These are phyloP conservation scores for Umbelopsis sp. DNA, from an alignment of 371 early-diverging fungal species.

Conservation along the genomic window DNA sequence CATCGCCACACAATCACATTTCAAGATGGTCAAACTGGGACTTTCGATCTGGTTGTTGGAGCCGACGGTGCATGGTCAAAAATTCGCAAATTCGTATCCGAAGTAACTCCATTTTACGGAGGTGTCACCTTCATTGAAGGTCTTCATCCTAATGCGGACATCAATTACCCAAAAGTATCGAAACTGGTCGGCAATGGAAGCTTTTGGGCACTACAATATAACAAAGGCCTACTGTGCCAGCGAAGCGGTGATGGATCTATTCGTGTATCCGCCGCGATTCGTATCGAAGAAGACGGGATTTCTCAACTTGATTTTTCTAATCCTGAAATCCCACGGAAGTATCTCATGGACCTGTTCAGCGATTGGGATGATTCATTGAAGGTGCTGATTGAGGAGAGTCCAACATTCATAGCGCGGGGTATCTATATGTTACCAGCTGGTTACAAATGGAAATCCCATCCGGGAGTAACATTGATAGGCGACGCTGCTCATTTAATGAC, in stretches of 20 bases:
- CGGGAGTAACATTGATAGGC: constrained; percentile 45
- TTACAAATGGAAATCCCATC: constrained; percentile 26
- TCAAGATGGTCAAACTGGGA: constrained; percentile 26
- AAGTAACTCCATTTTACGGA: constrained; percentile 36
- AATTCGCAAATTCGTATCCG: constrained; percentile 35
- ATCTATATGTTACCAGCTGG: constrained; percentile 39
- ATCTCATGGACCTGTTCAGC: constrained; percentile 21
- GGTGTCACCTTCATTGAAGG: constrained; percentile 37
- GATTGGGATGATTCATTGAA: constrained; percentile 29
- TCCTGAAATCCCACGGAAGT: not conserved
- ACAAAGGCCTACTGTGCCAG: constrained; percentile 32
- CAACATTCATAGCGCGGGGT: constrained; percentile 30
- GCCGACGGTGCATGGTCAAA: constrained; percentile 56
- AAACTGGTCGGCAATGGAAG: constrained; percentile 32
- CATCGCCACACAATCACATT: constrained; percentile 23
- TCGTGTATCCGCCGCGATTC: constrained; percentile 31
- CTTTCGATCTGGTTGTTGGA: constrained; percentile 44
- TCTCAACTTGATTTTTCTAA: constrained; percentile 25
- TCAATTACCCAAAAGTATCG: constrained; percentile 22
- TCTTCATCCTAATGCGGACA: constrained; percentile 30
- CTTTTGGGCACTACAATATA: constrained; percentile 26
- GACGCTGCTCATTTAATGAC: constrained; percentile 61
- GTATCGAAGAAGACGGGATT: constrained; percentile 25
- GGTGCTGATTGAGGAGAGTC: constrained; percentile 23
- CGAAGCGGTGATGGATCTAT: constrained; percentile 28